Conservation (phyloP, 202 grass and related monocot genomes). For the Elaeis oleifera region DNA sequence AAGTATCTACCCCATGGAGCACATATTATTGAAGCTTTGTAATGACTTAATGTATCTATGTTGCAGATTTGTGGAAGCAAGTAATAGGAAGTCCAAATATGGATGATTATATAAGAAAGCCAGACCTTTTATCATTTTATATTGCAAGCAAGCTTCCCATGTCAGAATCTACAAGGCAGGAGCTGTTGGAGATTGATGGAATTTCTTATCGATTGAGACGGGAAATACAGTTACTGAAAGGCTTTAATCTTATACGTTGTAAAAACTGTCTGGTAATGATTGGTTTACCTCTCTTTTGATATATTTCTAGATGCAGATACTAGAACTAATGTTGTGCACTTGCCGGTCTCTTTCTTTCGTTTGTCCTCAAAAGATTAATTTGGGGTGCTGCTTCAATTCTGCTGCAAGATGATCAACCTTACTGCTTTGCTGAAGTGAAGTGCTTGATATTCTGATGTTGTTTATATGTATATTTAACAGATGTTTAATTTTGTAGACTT, state of each 20-base stretch:
- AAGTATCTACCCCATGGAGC: too few species aligned
- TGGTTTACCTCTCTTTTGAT: too few species aligned
- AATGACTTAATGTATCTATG: slow-evolving; percentile 1
- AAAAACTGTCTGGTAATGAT: slow-evolving; percentile 61
- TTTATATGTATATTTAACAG: too few species aligned
- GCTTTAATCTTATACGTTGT: slow-evolving; percentile 73
- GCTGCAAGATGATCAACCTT: too few species aligned
- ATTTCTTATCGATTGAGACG: slow-evolving; percentile 67
- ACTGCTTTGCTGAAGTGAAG: too few species aligned
- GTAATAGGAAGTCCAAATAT: slow-evolving; percentile 62
- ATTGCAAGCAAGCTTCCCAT: slow-evolving; percentile 87
- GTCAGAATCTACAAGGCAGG: slow-evolving; percentile 78
- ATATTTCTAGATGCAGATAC: too few species aligned
- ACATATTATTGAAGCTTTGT: too few species aligned
- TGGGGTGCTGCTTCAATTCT: too few species aligned
- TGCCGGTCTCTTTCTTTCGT: too few species aligned
- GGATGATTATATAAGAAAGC: slow-evolving; percentile 62
- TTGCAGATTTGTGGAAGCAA: slow-evolving; percentile 71
- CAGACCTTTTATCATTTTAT: slow-evolving; percentile 83
- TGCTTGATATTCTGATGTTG: too few species aligned
- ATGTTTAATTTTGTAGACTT: slow-evolving; percentile 25
- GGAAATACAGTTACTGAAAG: slow-evolving; percentile 88
- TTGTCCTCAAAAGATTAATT: too few species aligned
- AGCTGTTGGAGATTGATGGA: slow-evolving; percentile 84
- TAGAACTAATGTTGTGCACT: too few species aligned